Percentiles rank a stretch among this genome's conserved stretches.
Conservation (phyloP, 2,329 filamentous ascomycete genomes). For the Exophiala spinifera region DNA sequence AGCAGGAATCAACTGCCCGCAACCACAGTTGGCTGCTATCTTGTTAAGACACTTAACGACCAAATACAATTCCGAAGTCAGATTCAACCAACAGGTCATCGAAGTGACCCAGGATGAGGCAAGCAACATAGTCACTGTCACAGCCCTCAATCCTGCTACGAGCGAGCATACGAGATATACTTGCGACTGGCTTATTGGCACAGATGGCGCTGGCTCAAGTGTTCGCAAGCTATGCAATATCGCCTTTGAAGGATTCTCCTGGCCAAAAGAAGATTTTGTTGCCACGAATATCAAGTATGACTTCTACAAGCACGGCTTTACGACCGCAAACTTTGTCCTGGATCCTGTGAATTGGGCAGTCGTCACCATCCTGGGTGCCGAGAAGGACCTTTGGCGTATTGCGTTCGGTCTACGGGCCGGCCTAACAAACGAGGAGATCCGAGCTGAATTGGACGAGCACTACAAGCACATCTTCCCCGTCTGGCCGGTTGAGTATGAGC, state of each 20-base stretch:
- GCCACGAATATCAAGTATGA: slow-evolving; percentile 21
- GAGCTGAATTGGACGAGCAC: slow-evolving; percentile 19
- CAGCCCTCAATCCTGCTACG: slow-evolving; percentile 12
- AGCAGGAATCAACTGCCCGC: slow-evolving; percentile 34
- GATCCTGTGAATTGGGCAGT: slow-evolving; percentile 32
- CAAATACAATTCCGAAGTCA: slow-evolving; percentile 15
- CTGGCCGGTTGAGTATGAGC: slow-evolving; percentile 27
- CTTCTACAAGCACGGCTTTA: slow-evolving; percentile 23
- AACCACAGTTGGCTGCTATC: slow-evolving; percentile 19
- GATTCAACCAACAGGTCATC: slow-evolving; percentile 19
- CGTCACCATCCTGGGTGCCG: slow-evolving; percentile 32
- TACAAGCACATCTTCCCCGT: slow-evolving; percentile 26
- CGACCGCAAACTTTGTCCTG: slow-evolving; percentile 20
- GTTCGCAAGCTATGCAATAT: slow-evolving; percentile 20
- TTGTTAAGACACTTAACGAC: slow-evolving; percentile 19
- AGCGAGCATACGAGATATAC: slow-evolving; percentile 15
- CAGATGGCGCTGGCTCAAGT: slow-evolving; percentile 20
- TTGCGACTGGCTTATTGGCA: slow-evolving; percentile 21
- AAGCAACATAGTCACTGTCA: slow-evolving; percentile 7
- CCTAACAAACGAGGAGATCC: slow-evolving; percentile 33
- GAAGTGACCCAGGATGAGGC: slow-evolving; percentile 13
- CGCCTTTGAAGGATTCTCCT: slow-evolving; percentile 23
- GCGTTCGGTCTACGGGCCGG: slow-evolving; percentile 39
- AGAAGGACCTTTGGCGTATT: slow-evolving; percentile 40
- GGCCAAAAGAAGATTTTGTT: slow-evolving; percentile 24